Evolutionary conservation across 2,329 filamentous ascomycete species (phyloP), one percentile per base, ranked within the genome.

Genomic region (Diaporthe capsici): DNA sequence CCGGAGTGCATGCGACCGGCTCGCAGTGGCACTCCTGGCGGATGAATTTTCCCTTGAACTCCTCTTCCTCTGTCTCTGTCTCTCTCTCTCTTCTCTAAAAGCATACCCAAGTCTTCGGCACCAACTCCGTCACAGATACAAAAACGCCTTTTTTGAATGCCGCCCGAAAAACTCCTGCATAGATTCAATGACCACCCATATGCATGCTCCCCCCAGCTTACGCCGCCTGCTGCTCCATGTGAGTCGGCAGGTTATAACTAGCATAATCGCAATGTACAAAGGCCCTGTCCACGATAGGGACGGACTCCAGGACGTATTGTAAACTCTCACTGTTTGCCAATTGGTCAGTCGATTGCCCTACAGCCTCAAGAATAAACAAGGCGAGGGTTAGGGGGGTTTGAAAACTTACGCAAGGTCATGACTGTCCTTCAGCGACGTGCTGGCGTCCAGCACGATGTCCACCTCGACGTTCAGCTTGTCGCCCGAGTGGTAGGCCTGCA

Each of bases 391-490:
- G 9, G 31, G 10, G 25, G 34, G 0, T 22, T 22, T n/a, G 28
- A 6, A 20, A 20, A 68, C 81, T 75, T 63, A 83, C 83, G 91
- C 91, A 72, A 97, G 84, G 83, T 97, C 95, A 84, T 97, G 95
- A 78, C 92, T 94, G 82, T 97, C 94, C 80, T 94, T 92, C 78
- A 97, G 85, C 39, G 90, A 92, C 75, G 93, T 95, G 78, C 90
- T 90, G 79, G 94, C 92, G 77, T 95, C 94, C 57, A 97, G 89
- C 47, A 97, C 94, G 78, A 97, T 94, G 82, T 97, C 95, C 15
- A 96, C 94, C 81, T 90, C 88, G 37, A 96, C 94, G 78, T 95
- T 95, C 75, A 97, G 88, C 86, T 95, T 96, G 83, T 97, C 95
- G 37, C 95, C 95, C 0, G 93, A 92, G 81, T 97, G 95, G 82